Base-by-base conservation (phyloP, 441 rosid species). In the Bocquillonia castaneifolia region DNA sequence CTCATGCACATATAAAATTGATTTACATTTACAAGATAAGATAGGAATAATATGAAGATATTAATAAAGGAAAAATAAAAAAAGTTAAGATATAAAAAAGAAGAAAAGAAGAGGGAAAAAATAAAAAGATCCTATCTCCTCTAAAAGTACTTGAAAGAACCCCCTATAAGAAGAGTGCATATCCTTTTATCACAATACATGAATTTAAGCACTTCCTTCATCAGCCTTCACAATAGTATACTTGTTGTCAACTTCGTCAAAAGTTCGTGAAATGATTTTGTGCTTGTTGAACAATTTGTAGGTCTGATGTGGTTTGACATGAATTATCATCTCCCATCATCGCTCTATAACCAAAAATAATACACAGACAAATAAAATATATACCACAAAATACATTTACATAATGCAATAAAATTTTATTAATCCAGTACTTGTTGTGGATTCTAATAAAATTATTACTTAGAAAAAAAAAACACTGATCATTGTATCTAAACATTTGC, bases 251-350 rank as follows among this genome's bases (percentile, higher is more conserved):
- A 57, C 26, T 20, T 51, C 20, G 56, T 86, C 81, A 88, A 74
- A 83, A 89, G 84, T 79, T 84, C 70, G 91, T 28, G 85, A 89
- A 93, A 73, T 88, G 96, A 77, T 84, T 80, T 47, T 86, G 89
- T 39, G 90, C 68, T 29, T 81, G 68, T 69, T 91, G 99, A 80
- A 89, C 80, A 81, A 88, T 88, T 64, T 84, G 99, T 75, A 91
- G 66, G 64, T 89, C 93, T 23, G 88, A 77, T 5, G 86, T 75
- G 45, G 88, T 87, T 72, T 93, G 97, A 80, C 92, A 85, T 22
- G 97, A 84, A 52, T 83, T 83, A 18, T 93, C 97, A 15, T 89
- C 96, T 52, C 87, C 77, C 28, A 91, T 77, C 84, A 89, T 31
- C 9, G 45, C 64, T 85, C 92, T 93, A 45, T 52, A 10, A 23